Conservation (phyloP, 345 rosid genomes). For the Mangifera indica region DNA sequence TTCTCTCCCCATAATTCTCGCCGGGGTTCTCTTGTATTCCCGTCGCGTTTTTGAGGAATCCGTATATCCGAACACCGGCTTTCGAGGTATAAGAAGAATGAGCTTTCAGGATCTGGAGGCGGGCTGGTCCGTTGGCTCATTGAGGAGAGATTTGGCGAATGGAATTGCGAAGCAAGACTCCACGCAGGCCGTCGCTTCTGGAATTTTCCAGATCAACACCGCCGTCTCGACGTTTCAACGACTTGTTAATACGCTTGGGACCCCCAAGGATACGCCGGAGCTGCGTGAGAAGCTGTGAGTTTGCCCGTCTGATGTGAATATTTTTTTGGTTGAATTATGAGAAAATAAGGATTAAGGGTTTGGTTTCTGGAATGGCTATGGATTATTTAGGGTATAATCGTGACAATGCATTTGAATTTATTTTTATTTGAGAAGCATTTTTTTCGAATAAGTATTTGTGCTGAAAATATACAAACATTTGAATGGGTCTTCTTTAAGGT, state of each 20-base stretch:
- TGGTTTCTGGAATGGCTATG: background rate
- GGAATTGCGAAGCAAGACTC: slow-evolving; percentile 71
- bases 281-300: slow-evolving; percentile 95
- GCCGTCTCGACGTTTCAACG: slow-evolving; percentile 88
- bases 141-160: slow-evolving; percentile 46
- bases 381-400: too few relatives aligned
- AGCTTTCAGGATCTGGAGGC: slow-evolving; percentile 96
- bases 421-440: too few relatives aligned
- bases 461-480: too few relatives aligned
- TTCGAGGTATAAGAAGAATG: slow-evolving; percentile 34
- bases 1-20: background rate
- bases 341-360: background rate
- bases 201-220: slow-evolving; percentile 98
- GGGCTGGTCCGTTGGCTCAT: slow-evolving; percentile 52
- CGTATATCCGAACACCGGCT: background rate
- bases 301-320: background rate
- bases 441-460: too few relatives aligned
- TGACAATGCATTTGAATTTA: background rate
- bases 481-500: too few relatives aligned
- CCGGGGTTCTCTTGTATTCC: background rate
- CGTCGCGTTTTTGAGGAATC: background rate
- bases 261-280: slow-evolving; percentile 93
- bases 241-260: slow-evolving; percentile 93
- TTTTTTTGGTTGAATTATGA: background rate
- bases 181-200: slow-evolving; percentile 90